Evolutionary conservation across 345 rosid species (phyloP).

Genomic region (Ceriops zippeliana): DNA sequence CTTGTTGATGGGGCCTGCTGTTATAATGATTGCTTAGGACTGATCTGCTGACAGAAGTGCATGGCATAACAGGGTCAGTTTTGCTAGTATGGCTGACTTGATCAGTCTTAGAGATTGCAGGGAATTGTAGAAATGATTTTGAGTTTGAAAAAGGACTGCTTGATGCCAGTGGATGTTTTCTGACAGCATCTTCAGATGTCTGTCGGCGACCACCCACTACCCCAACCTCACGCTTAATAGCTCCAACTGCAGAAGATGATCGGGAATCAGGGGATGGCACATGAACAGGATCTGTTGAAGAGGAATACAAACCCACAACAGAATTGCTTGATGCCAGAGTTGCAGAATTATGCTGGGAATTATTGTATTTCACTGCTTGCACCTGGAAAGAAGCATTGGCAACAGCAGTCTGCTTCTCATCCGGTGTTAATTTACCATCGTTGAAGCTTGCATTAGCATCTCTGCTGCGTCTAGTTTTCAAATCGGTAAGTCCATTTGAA

Average conservation of each 20-base stretch:
- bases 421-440: conserved; percentile 29
- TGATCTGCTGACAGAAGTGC: conserved; percentile 42
- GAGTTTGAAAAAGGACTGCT: conserved; percentile 46
- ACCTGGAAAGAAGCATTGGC: conserved; percentile 29
- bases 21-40: conserved; percentile 44
- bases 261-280: conserved; percentile 89
- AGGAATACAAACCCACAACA: conserved; percentile 72
- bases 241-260: conserved; percentile 68
- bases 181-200: conserved; percentile 47
- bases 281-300: conserved; percentile 87
- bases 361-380: conserved; percentile 35
- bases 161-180: conserved; percentile 35
- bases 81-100: conserved; percentile 39
- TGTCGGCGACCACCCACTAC: conserved; percentile 63
- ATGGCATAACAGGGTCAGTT: conserved; percentile 38
- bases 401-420: conserved; percentile 29
- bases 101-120: conserved; percentile 49
- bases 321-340: conserved; percentile 53
- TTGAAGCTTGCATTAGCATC: conserved; percentile 29
- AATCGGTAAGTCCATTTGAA: conserved; percentile 33
- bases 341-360: conserved; percentile 34
- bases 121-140: conserved; percentile 51
- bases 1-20: conserved; percentile 51
- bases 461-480: conserved; percentile 26
- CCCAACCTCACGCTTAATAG: conserved; percentile 89